phyloP scores from a whole-genome alignment of 106 monocot genomes.

The Dendrobium officinale region DNA sequence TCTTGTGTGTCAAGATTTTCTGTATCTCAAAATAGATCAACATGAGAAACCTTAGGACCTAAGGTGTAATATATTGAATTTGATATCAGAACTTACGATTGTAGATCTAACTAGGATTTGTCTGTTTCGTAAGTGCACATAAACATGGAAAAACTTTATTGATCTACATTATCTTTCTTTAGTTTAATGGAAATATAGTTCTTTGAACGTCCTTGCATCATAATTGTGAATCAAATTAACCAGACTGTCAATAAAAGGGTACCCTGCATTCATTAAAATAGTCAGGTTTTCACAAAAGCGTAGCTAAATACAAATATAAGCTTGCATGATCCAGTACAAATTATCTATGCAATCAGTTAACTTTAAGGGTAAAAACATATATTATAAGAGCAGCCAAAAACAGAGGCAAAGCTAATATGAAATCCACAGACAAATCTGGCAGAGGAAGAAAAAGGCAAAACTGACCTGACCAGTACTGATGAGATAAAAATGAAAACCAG shows the following conservation, averaged over 20 bases:
- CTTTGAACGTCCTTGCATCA: background rate
- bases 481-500: conserved; percentile 78
- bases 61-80: too few species aligned
- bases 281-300: background rate
- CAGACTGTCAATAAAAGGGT: background rate
- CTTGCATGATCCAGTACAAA: background rate
- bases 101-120: too few species aligned
- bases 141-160: too few species aligned
- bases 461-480: conserved; percentile 80
- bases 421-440: background rate
- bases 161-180: background rate
- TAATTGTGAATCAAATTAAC: background rate
- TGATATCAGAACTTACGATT: too few species aligned
- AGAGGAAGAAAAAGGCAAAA: background rate
- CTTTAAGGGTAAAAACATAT: background rate
- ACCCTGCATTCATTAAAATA: background rate
- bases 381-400: background rate
- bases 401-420: background rate
- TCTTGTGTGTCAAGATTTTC: too few species aligned
- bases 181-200: background rate
- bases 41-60: too few species aligned
- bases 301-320: background rate
- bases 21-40: too few species aligned
- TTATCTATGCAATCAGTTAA: background rate
- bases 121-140: too few species aligned